Percentiles rank a stretch among this genome's conserved stretches.
phyloP scores from a whole-genome alignment of 2,329 filamentous ascomycete genomes.

The Exophiala sp. region DNA sequence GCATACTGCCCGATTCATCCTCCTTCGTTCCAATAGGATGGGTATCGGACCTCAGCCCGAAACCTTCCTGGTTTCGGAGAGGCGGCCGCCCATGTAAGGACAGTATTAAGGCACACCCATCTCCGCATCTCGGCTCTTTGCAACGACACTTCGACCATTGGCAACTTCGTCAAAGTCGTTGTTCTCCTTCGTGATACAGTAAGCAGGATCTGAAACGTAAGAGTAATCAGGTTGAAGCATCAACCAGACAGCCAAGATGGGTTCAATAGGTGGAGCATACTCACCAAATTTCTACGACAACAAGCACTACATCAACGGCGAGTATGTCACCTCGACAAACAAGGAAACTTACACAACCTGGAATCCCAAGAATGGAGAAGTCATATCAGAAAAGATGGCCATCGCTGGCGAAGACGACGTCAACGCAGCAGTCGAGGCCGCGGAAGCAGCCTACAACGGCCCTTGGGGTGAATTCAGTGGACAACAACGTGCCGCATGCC shows the following conservation, averaged over 20 bases:
- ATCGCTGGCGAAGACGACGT: slow-evolving; percentile 32
- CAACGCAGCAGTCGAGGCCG: slow-evolving; percentile 35
- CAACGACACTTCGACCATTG: no score
- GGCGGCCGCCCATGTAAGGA: no score
- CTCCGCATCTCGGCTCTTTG: no score
- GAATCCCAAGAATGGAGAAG: slow-evolving; percentile 31
- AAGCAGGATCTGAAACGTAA: not conserved
- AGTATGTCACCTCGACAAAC: slow-evolving; percentile 11
- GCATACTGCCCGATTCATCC: no score
- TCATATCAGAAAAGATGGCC: slow-evolving; percentile 21
- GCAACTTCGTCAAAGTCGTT: no score
- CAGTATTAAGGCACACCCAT: no score
- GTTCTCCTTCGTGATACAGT: no score
- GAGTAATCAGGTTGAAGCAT: not conserved
- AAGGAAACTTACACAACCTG: slow-evolving; percentile 35
- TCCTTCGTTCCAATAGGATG: no score
- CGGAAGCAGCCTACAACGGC: slow-evolving; percentile 34
- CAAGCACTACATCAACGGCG: slow-evolving; percentile 12
- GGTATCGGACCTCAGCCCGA: no score
- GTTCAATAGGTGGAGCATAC: not conserved
- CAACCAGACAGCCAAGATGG: slow-evolving; percentile 1
- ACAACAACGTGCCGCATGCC: slow-evolving; percentile 24
- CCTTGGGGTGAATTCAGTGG: slow-evolving; percentile 30
- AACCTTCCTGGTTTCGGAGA: no score
- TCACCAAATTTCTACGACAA: slow-evolving; percentile 1